These are phyloP conservation scores for Claviceps sp. DNA, from an alignment of 2,329 filamentous ascomycete species.

Conservation along the genomic window DNA sequence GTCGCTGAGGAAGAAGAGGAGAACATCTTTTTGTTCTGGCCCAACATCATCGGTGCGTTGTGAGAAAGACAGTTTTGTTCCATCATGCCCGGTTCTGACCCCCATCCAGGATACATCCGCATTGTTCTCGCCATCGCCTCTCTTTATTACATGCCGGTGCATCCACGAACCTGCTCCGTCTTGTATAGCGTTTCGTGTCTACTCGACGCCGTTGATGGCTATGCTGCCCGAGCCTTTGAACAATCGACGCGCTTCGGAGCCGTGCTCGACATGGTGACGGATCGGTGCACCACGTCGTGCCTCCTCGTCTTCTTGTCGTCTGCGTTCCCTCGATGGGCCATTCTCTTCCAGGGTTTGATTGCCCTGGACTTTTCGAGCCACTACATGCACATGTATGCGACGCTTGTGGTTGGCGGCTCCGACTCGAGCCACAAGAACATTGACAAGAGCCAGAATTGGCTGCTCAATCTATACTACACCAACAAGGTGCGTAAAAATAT, in stretches of 20 bases:
- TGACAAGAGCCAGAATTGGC: conserved; percentile 72
- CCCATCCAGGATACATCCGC: conserved; percentile 52
- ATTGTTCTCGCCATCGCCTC: conserved; percentile 77
- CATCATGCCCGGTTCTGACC: neutral
- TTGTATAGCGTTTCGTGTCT: conserved; percentile 91
- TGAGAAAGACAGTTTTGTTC: neutral
- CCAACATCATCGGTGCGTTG: conserved; percentile 63
- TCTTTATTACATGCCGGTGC: conserved; percentile 97
- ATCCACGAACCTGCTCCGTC: conserved; percentile 86
- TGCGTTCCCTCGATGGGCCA: conserved; percentile 86
- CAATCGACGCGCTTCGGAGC: conserved; percentile 94
- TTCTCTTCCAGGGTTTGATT: conserved; percentile 89
- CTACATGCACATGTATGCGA: conserved; percentile 99
- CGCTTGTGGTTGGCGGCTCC: conserved; percentile 71
- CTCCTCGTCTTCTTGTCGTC: conserved; percentile 88
- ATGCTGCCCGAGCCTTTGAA: conserved; percentile 66
- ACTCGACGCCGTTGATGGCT: conserved; percentile 87
- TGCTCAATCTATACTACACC: conserved; percentile 92
- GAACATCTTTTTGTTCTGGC: conserved; percentile 73
- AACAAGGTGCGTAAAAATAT: conserved; percentile 68
- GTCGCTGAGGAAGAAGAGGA: conserved; percentile 33
- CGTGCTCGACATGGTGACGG: conserved; percentile 97
- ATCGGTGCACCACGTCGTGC: conserved; percentile 92
- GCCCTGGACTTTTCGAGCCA: conserved; percentile 88
- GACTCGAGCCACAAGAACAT: conserved; percentile 86